A percentile compares a stretch with the other conserved stretches of the same genome.
These are phyloP conservation scores for Blastosporella zonata DNA, from an alignment of 1,284 basidiomycete species.

Conservation along the genomic window DNA sequence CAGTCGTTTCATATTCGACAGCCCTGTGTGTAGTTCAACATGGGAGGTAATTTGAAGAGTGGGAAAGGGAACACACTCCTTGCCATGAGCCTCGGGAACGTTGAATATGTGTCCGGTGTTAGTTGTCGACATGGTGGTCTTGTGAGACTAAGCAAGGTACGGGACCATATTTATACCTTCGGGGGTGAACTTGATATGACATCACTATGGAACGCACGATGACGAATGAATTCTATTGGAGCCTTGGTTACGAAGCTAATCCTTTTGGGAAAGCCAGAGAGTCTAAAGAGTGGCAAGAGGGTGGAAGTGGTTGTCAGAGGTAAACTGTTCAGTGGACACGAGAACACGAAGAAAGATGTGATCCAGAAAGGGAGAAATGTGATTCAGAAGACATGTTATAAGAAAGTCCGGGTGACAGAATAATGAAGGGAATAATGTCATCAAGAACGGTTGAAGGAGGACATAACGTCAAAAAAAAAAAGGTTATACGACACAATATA, in stretches of 20 bases:
- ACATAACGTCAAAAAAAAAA: neutral
- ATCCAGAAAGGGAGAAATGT: slow-evolving; percentile 5
- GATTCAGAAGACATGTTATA: neutral
- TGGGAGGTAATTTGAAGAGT: neutral
- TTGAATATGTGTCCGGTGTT: slow-evolving; percentile 32
- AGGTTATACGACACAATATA: slow-evolving; percentile 10
- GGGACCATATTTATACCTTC: slow-evolving; percentile 10
- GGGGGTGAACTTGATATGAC: slow-evolving; percentile 13
- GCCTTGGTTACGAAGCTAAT: neutral
- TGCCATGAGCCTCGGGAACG: slow-evolving; percentile 28
- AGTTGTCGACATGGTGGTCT: slow-evolving; percentile 6
- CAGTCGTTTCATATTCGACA: slow-evolving; percentile 45
- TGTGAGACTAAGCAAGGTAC: neutral
- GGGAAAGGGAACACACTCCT: slow-evolving; percentile 26
- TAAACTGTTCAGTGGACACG: neutral
- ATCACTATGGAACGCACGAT: slow-evolving; percentile 16
- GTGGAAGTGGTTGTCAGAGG: neutral
- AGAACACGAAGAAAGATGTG: neutral
- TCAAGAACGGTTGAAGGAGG: neutral
- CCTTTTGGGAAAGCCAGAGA: slow-evolving; percentile 7
- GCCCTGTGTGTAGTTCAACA: slow-evolving; percentile 15
- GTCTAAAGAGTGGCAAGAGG: neutral
- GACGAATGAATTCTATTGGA: slow-evolving; percentile 6
- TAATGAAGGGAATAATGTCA: slow-evolving; percentile 1
- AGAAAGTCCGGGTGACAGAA: neutral